Evolutionary conservation across 176 grass and related monocot species (phyloP).

Genomic region (Oryza coarctata): DNA sequence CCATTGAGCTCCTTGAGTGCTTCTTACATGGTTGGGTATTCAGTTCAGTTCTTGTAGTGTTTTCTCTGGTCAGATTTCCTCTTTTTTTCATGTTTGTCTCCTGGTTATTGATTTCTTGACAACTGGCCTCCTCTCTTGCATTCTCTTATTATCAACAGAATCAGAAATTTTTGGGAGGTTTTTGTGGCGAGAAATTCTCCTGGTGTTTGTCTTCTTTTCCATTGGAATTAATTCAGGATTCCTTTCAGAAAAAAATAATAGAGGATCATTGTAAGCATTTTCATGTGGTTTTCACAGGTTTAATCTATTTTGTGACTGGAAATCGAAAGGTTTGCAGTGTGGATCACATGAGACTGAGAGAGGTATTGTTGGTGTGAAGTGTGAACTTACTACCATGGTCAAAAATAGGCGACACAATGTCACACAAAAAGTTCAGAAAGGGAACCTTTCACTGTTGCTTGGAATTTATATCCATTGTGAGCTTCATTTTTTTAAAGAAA

Average conservation of each 20-base stretch:
- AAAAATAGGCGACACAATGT: too few species aligned
- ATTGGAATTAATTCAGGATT: neutral
- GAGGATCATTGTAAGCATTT: neutral
- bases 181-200: neutral
- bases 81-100: neutral
- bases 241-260: neutral
- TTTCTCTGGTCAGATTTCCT: neutral
- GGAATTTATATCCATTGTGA: neutral
- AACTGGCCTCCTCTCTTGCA: neutral
- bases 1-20: neutral
- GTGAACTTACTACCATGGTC: neutral
- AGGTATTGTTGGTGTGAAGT: neutral
- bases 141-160: neutral
- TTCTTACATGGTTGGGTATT: neutral
- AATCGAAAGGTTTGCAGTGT: neutral
- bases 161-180: neutral
- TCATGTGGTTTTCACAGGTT: neutral
- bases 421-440: neutral
- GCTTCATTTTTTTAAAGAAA: neutral
- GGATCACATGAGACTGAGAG: neutral
- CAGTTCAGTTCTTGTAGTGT: slow-evolving; percentile 18
- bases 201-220: neutral
- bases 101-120: neutral
- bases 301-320: neutral
- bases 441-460: neutral